Conservation (phyloP, 192 early-diverging fungal species). For the Backusella westeae region DNA sequence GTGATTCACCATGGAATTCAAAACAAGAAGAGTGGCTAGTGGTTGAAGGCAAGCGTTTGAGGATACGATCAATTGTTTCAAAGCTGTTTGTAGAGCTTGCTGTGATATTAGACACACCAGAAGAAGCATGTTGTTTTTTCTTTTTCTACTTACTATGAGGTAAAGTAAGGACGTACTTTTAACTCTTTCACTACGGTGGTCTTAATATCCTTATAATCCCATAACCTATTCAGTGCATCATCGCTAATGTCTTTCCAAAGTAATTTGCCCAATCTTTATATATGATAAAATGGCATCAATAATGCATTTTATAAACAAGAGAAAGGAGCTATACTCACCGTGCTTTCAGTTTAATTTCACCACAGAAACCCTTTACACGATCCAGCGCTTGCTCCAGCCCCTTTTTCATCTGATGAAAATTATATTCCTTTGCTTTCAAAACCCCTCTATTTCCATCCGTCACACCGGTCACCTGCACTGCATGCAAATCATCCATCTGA, state of each 20-base stretch:
- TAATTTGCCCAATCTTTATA: not conserved
- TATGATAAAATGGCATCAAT: not conserved
- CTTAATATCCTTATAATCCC: not conserved
- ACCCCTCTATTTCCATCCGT: not conserved
- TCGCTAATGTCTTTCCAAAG: not conserved
- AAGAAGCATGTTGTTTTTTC: not conserved
- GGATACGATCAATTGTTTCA: not conserved
- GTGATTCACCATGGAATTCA: not conserved
- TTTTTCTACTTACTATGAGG: not conserved
- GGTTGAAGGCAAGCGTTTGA: not conserved
- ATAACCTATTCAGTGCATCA: not conserved
- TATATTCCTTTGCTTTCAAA: not conserved
- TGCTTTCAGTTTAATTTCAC: not conserved
- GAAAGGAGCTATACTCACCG: not conserved
- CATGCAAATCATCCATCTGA: not conserved
- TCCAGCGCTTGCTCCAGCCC: not conserved
- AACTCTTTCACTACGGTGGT: not conserved
- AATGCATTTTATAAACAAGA: not conserved
- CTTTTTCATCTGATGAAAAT: not conserved
- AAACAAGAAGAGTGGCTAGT: not conserved
- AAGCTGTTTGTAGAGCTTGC: not conserved
- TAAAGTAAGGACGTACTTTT: not conserved
- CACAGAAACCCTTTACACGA: not conserved
- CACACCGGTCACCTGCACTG: not conserved
- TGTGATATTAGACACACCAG: not conserved